phyloP scores from a whole-genome alignment of 805 yeast genomes.

The Cyberlindnera saturnus region DNA sequence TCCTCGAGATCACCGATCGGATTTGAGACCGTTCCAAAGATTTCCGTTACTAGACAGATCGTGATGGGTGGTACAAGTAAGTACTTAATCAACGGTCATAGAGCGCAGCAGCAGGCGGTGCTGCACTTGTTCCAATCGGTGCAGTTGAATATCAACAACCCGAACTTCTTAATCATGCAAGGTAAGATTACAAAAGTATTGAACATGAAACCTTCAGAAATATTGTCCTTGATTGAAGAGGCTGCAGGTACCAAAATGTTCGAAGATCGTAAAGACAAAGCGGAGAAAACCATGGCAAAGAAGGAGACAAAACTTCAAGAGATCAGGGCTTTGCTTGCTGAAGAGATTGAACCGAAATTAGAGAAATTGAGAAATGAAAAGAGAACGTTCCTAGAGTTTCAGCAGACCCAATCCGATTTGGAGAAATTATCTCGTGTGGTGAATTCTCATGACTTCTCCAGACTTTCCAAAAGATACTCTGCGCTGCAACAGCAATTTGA shows the following conservation, averaged over 20 bases:
- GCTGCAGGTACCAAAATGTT: conserved; percentile 97
- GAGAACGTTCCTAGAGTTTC: conserved; percentile 76
- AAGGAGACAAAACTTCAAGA: conserved; percentile 81
- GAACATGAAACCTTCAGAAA: conserved; percentile 92
- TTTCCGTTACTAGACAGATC: conserved; percentile 88
- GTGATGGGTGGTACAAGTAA: conserved; percentile 88
- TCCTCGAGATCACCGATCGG: conserved; percentile 78
- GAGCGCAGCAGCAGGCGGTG: conserved; percentile 92
- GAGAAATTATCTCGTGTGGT: conserved; percentile 71
- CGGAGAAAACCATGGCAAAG: conserved; percentile 85
- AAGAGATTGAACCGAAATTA: conserved; percentile 91
- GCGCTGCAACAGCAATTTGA: conserved; percentile 38
- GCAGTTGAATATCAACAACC: conserved; percentile 92
- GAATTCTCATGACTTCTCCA: conserved; percentile 66
- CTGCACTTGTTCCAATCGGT: conserved; percentile 88
- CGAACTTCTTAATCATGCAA: conserved; percentile 96
- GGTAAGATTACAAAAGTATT: conserved; percentile 96
- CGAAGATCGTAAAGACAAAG: conserved; percentile 88
- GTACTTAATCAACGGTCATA: conserved; percentile 89
- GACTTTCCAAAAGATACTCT: conserved; percentile 33
- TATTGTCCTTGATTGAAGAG: conserved; percentile 87
- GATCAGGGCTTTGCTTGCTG: conserved; percentile 63
- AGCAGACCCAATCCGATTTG: conserved; percentile 73
- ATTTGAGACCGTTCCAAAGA: conserved; percentile 67
- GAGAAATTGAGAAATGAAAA: conserved; percentile 78